These are phyloP conservation scores for Corymbia citriodora DNA, from an alignment of 441 rosid genomes.

Conservation along the genomic window DNA sequence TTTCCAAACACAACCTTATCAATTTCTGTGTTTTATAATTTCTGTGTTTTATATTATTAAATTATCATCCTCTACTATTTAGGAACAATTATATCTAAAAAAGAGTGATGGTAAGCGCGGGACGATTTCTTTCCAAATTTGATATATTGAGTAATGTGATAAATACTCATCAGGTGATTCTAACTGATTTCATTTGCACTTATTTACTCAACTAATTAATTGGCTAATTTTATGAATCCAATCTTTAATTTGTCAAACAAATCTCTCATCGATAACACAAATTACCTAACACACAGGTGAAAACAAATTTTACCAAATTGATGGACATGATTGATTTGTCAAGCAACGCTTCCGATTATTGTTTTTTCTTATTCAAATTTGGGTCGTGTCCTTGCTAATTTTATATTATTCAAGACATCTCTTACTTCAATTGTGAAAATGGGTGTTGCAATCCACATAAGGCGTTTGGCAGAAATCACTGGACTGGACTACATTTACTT, in stretches of 20 bases:
- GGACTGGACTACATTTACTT: no score
- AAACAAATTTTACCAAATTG: neutral
- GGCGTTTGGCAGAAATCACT: neutral
- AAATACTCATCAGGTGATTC: accelerated
- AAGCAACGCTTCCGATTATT: neutral
- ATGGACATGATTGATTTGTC: neutral
- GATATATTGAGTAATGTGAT: neutral
- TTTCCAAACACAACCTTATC: neutral
- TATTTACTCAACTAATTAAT: neutral
- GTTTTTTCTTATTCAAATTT: neutral
- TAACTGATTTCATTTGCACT: neutral
- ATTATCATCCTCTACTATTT: neutral
- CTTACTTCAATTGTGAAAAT: neutral
- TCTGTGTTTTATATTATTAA: neutral
- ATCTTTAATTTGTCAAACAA: neutral
- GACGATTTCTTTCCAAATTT: neutral
- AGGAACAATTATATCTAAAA: neutral
- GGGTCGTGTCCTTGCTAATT: neutral
- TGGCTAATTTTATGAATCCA: neutral
- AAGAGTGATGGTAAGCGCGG: neutral
- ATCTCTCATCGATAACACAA: neutral
- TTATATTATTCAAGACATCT: neutral
- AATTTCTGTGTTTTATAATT: neutral
- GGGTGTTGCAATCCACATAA: no score
- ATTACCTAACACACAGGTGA: neutral